Percentiles rank a stretch among this genome's conserved stretches.
Conservation (phyloP, 2,329 filamentous ascomycete species). For the Xylaria digitata region DNA sequence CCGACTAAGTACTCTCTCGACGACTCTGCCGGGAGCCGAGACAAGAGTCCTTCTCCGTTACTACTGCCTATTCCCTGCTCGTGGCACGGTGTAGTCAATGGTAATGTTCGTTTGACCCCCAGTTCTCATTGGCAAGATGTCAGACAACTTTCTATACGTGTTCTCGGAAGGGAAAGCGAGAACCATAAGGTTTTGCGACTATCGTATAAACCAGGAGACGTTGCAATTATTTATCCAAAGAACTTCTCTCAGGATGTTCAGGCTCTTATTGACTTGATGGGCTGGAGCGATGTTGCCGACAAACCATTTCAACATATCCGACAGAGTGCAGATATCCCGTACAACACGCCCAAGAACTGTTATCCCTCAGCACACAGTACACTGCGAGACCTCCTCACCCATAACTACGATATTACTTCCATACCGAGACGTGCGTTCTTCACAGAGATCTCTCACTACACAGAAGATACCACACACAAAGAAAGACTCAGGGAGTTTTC, state of each 20-base stretch:
- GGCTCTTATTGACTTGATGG: conserved; percentile 80
- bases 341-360: conserved; percentile 44
- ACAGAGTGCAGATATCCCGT: conserved; percentile 31
- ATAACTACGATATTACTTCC: conserved; percentile 88
- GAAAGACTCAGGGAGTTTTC: conserved; percentile 87
- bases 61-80: conserved; percentile 68
- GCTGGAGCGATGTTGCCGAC: conserved; percentile 81
- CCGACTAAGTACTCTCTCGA: conserved; percentile 51
- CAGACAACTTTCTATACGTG: conserved; percentile 75
- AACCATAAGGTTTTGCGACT: conserved; percentile 48
- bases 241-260: conserved; percentile 88
- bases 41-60: conserved; percentile 42
- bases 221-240: conserved; percentile 84
- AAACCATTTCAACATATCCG: conserved; percentile 59
- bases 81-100: conserved; percentile 66
- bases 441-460: conserved; percentile 79
- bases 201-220: conserved; percentile 76
- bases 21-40: conserved; percentile 35
- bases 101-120: conserved; percentile 82
- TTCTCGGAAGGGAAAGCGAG: conserved; percentile 46
- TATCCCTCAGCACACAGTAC: conserved; percentile 63
- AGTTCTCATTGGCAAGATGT: conserved; percentile 91
- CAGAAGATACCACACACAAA: conserved; percentile 76
- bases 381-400: conserved; percentile 78
- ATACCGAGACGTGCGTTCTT: conserved; percentile 92